Base-by-base conservation (phyloP, 192 early-diverging fungal genomes). In the Rhizophagus sp. region DNA sequence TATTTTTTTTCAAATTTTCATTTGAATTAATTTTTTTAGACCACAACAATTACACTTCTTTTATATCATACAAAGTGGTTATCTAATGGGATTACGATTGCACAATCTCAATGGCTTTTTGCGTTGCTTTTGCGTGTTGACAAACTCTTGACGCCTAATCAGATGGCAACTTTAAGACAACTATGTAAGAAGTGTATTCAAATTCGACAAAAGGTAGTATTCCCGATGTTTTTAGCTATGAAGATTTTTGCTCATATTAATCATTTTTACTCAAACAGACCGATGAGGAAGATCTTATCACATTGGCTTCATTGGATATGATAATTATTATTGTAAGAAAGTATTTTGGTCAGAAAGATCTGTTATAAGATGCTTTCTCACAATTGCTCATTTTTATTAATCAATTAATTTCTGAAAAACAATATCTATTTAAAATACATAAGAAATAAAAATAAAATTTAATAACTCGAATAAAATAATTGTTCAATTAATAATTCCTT, bases 271-370 rank as follows among this genome's bases (percentile, higher is more conserved):
- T 67, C 41, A 39, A 62, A 49, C 34, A 57, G 79, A 11, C 25
- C 17, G 33, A 50, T 61, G 50, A 82, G 25, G 65, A 25, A 6
- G 69, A 81, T 15, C 72, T 61, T 30, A n/a, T 52, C 15, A 68
- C 61, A 30, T 67, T 85, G 4, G 52, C 80, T 10, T 77, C 67
- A 27, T 39, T 82, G 11, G 84, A 86, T 57, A 81, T 84, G 9
- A 80, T 86, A 30, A 86, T 86, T 64, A 81, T 81, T 19, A 82
- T 86, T 36, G 76, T 86, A 62, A 63, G 79, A 75, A 73, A 62
- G 10, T 77, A 57, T 36, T 86, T 82, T 62, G 83, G 85, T 25
- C 85, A 86, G 67, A 66, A 62, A 78, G 76, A 78, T 68, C 36
- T 78, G 5, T 17, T 50, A 4, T 75, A 17, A 75, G 1, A 57